Base-by-base conservation (phyloP, 768 basidiomycete species). In the Trametes coccinea region DNA sequence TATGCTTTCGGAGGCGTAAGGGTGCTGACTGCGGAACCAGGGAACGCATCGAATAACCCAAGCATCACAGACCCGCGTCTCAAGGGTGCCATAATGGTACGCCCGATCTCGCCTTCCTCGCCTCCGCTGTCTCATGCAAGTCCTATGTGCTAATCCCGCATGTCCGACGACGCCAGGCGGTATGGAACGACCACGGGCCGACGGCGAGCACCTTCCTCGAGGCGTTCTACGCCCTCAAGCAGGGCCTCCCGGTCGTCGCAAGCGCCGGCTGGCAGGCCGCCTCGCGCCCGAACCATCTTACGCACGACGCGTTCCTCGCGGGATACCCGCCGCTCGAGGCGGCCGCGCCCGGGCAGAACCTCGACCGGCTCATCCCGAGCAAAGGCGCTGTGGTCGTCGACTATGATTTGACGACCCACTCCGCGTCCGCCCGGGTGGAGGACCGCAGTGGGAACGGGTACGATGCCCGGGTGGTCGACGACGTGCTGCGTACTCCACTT, bases 171-270 rank as follows among this genome's bases (percentile, higher is more conserved):
- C 22, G 22, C 22, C 49, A 70, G 67, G 67, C 71, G 11, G 62
- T 64, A 5, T 70, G 69, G 71, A 72, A 72, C 53, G 71, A 72
- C 60, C 67, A 69, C 49, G 71, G 71, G 2, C 69, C 66, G 22
- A 69, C 67, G 45, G 71, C 69, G n/a, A 65, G 67, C 33, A 70
- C 68, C 1, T 61, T 58, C 49, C 58, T 72, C 13, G 69, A 72
- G 51, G 69, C 69, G 27, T 72, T 65, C 60, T 72, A 72, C 53
- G 56, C 64, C 14, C 43, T 72, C 50, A 69, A 67, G 44, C 47
- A 62, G 34, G 69, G 71, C 29, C 54, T 70, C n/a, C 69, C 71
- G 16, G 69, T 69, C 51, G 63, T 70, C 40, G 66, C 62, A 3
- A 64, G 63, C 45, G 66, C 62, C 8, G 61, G 57, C 27, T 70